phyloP scores from a whole-genome alignment of 2,329 filamentous ascomycete species.

The Lachnellula cervina region DNA sequence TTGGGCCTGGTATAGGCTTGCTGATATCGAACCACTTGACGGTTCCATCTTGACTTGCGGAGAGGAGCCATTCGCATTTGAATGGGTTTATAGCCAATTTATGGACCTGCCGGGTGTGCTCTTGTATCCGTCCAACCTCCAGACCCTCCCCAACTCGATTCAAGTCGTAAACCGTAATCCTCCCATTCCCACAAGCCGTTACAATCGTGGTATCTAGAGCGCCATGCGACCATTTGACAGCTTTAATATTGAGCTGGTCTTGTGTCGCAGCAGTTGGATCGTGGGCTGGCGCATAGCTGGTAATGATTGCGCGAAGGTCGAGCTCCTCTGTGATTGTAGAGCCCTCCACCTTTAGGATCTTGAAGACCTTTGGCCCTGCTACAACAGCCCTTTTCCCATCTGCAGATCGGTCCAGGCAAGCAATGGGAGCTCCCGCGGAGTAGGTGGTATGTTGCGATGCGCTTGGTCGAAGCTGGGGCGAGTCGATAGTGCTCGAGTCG shows the following conservation, averaged over 20 bases:
- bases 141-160: conserved; percentile 41
- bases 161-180: conserved; percentile 61
- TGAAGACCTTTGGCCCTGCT: conserved; percentile 56
- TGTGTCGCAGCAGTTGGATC: conserved; percentile 36
- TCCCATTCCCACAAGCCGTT: conserved; percentile 59
- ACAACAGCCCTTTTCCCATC: conserved; percentile 53
- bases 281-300: conserved; percentile 41
- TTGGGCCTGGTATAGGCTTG: conserved; percentile 41
- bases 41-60: conserved; percentile 59
- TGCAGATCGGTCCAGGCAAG: conserved; percentile 53
- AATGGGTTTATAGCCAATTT: conserved; percentile 60
- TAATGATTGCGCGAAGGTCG: conserved; percentile 54
- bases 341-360: conserved; percentile 50
- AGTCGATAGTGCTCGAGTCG: conserved; percentile 20
- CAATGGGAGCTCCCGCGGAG: conserved; percentile 47
- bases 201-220: conserved; percentile 49
- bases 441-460: conserved; percentile 53
- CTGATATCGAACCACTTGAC: conserved; percentile 58
- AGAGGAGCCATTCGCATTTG: conserved; percentile 50
- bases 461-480: conserved; percentile 27
- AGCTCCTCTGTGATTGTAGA: conserved; percentile 48
- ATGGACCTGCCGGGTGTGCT: conserved; percentile 60
- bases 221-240: conserved; percentile 53
- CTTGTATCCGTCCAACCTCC: conserved; percentile 52
- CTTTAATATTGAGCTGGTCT: conserved; percentile 60